Conservation (phyloP, 306 rosid genomes). For the Alnus glutinosa region DNA sequence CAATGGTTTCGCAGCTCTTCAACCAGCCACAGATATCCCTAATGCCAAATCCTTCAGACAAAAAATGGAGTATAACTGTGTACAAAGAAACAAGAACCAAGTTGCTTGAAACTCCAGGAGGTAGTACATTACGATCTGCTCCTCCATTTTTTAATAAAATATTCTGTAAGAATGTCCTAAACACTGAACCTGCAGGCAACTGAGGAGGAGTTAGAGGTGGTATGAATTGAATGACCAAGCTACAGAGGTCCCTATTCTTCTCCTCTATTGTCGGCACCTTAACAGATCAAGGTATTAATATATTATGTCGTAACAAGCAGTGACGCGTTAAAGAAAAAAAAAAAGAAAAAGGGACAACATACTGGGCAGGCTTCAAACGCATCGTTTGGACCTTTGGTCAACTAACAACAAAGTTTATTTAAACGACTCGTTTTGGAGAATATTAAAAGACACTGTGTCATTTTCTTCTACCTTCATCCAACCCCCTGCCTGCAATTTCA, state of each 20-base stretch:
- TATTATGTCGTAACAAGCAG: too few species aligned
- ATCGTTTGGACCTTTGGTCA: too few species aligned
- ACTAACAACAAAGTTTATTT: too few species aligned
- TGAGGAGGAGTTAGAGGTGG: conserved; percentile 84
- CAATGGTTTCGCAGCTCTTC: conserved; percentile 58
- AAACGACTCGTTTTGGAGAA: too few species aligned
- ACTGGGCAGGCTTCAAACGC: too few species aligned
- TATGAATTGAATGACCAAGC: conserved; percentile 85
- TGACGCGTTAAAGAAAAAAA: too few species aligned
- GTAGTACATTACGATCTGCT: conserved; percentile 74
- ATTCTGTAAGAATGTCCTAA: conserved; percentile 77
- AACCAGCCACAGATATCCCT: conserved; percentile 77
- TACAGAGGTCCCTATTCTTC: conserved; percentile 95
- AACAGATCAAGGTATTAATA: too few species aligned
- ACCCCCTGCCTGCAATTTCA: too few species aligned
- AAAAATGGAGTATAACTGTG: conserved; percentile 85
- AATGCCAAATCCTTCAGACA: conserved; percentile 91
- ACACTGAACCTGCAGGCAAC: conserved; percentile 79
- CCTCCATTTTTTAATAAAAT: conserved; percentile 85
- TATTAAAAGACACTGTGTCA: too few species aligned
- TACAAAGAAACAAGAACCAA: conserved; percentile 86
- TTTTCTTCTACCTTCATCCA: too few species aligned
- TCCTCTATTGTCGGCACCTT: conserved; percentile 52
- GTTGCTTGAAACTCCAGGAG: conserved; percentile 86
- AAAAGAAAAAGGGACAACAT: too few species aligned